Conservation (phyloP, 495 filamentous ascomycete genomes). For the Trichocladium antarcticum region DNA sequence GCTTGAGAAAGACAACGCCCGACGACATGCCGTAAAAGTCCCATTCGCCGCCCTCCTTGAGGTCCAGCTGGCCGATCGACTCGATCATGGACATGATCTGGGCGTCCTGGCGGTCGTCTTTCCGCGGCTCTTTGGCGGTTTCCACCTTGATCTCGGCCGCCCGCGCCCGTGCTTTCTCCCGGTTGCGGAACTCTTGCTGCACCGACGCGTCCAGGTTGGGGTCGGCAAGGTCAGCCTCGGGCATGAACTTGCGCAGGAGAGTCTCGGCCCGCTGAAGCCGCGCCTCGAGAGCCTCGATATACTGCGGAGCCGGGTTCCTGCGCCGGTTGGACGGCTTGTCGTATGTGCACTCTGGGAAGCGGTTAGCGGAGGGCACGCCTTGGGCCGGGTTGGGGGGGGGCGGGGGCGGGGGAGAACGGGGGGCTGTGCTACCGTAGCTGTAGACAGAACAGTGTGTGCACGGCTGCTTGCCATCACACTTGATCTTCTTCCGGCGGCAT, state of each 20-base stretch:
- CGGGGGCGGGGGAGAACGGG: neutral
- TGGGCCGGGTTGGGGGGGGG: neutral
- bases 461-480: slow-evolving; percentile 94
- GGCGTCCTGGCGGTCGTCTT: slow-evolving; percentile 49
- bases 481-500: slow-evolving; percentile 95
- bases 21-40: slow-evolving; percentile 94
- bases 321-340: slow-evolving; percentile 94
- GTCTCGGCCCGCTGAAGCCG: slow-evolving; percentile 76
- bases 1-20: slow-evolving; percentile 71
- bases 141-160: slow-evolving; percentile 28
- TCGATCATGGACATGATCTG: slow-evolving; percentile 91
- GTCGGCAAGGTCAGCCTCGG: slow-evolving; percentile 75
- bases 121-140: slow-evolving; percentile 3
- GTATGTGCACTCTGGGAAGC: slow-evolving; percentile 76
- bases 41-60: slow-evolving; percentile 85
- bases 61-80: slow-evolving; percentile 75
- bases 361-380: slow-evolving; percentile 27
- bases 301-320: slow-evolving; percentile 88
- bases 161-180: slow-evolving; percentile 33
- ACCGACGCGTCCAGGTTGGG: slow-evolving; percentile 63
- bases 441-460: slow-evolving; percentile 98
- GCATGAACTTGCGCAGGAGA: slow-evolving; percentile 66
- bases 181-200: slow-evolving; percentile 44
- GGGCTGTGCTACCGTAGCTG: slow-evolving; percentile 69
- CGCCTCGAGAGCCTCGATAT: slow-evolving; percentile 82